Conservation (phyloP, 257 asterid genomes). For the Echites panduratus region DNA sequence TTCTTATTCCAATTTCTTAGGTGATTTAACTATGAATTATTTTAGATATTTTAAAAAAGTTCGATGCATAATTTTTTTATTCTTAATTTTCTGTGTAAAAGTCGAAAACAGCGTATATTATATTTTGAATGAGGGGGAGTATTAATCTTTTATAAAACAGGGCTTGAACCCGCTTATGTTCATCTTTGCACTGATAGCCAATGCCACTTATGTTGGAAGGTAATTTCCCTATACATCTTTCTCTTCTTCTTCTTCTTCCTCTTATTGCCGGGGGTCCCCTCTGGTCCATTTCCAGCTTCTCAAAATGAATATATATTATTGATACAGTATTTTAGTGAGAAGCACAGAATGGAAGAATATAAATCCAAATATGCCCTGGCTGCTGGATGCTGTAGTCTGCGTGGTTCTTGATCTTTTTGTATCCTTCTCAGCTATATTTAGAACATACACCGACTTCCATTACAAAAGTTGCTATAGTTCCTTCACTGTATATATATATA, state of each 20-base stretch:
- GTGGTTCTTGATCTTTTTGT: slow-evolving; percentile 49
- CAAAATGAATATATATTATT: background rate
- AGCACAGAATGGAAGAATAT: slow-evolving; percentile 38
- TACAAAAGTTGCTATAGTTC: background rate
- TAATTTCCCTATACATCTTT: slow-evolving; percentile 5
- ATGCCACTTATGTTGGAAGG: slow-evolving; percentile 81
- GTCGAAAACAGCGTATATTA: too few relatives aligned
- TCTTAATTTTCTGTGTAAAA: too few relatives aligned
- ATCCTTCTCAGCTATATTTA: slow-evolving; percentile 26
- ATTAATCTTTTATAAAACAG: slow-evolving; percentile 17
- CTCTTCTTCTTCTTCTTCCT: background rate
- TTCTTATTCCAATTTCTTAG: too few relatives aligned
- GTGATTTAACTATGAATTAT: too few relatives aligned
- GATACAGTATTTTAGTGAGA: slow-evolving; percentile 48
- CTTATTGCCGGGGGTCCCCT: too few relatives aligned
- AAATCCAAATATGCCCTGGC: slow-evolving; percentile 54
- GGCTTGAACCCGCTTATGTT: slow-evolving; percentile 93
- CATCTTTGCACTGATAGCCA: slow-evolving; percentile 70
- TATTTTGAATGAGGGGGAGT: too few relatives aligned
- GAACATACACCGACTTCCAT: background rate
- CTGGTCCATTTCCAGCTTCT: too few relatives aligned
- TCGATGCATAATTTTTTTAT: too few relatives aligned
- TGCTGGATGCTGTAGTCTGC: slow-evolving; percentile 57
- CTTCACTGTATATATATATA: background rate
- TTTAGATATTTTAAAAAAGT: too few relatives aligned